Evolutionary conservation across 2,329 filamentous ascomycete species (phyloP).

Genomic region (Zymoseptoria ardabiliae): DNA sequence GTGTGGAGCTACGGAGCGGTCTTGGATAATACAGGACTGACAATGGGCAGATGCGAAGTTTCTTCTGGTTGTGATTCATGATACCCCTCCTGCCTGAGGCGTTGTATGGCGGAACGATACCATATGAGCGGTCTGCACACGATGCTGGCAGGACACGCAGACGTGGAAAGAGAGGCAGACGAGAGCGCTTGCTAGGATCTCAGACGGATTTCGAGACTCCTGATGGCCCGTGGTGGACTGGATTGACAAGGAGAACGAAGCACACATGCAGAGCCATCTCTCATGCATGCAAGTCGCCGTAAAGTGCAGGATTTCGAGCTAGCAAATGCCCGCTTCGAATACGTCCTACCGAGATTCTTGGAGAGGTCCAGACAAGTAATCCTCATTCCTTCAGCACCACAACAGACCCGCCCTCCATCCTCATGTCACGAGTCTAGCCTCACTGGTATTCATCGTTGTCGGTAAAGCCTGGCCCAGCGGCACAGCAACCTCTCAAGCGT

Average conservation of each 20-base stretch:
- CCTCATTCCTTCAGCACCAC: too few relatives aligned
- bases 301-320: not conserved
- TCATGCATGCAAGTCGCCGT: not conserved
- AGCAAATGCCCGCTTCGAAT: not conserved
- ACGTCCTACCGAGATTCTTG: not conserved
- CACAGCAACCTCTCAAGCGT: not conserved
- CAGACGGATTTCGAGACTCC: not conserved
- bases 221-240: not conserved
- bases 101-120: not conserved
- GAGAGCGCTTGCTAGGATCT: not conserved
- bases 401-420: too few relatives aligned
- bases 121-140: not conserved
- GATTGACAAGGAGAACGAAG: not conserved
- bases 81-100: constrained; percentile 60
- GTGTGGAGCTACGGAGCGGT: constrained; percentile 4
- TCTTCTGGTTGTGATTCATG: constrained; percentile 70
- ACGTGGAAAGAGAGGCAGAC: not conserved
- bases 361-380: too few relatives aligned
- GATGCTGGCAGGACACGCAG: not conserved
- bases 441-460: not conserved
- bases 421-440: not conserved
- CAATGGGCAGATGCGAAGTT: constrained; percentile 58
- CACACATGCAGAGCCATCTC: not conserved
- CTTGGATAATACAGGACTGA: not conserved
- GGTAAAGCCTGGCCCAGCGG: not conserved